These are phyloP conservation scores for Phlegmacium glaucopus DNA, from an alignment of 768 basidiomycete genomes.

Conservation along the genomic window DNA sequence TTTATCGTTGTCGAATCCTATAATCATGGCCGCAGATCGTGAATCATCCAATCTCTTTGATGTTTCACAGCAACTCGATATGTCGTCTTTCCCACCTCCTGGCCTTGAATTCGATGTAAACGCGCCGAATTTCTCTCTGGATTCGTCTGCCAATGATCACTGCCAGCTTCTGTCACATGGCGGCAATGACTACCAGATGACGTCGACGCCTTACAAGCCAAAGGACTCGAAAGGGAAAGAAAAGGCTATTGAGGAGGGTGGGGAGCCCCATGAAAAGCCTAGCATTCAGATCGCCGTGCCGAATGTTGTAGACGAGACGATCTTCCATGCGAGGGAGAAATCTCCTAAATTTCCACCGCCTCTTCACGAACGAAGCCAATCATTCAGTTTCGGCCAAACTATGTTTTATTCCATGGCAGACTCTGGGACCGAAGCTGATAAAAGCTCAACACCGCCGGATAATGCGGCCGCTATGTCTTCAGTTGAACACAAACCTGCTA, in stretches of 20 bases:
- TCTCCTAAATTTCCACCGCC: slow-evolving; percentile 31
- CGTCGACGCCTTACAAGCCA: slow-evolving; percentile 40
- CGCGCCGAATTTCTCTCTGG: slow-evolving; percentile 33
- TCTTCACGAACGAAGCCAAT: slow-evolving; percentile 59
- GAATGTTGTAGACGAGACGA: slow-evolving; percentile 36
- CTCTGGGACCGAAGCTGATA: slow-evolving; percentile 10
- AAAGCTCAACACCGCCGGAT: slow-evolving; percentile 14
- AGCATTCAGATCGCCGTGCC: slow-evolving; percentile 16
- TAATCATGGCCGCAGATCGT: slow-evolving; percentile 39
- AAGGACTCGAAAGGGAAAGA: slow-evolving; percentile 35
- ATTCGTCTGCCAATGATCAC: slow-evolving; percentile 31
- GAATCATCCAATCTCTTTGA: slow-evolving; percentile 50
- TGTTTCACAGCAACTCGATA: slow-evolving; percentile 51
- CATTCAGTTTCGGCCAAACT: slow-evolving; percentile 64
- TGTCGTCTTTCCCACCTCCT: slow-evolving; percentile 45
- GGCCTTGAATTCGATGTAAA: slow-evolving; percentile 39
- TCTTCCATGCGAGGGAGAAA: slow-evolving; percentile 43
- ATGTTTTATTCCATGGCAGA: slow-evolving; percentile 53
- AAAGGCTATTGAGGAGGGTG: slow-evolving; percentile 27
- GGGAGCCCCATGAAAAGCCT: slow-evolving; percentile 15
- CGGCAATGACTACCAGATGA: slow-evolving; percentile 25
- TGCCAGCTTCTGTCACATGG: slow-evolving; percentile 17
- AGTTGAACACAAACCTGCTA: slow-evolving; percentile 22
- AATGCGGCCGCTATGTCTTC: slow-evolving; percentile 26
- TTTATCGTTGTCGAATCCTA: slow-evolving; percentile 28